Evolutionary conservation across 2,329 filamentous ascomycete species (phyloP).

Genomic region (Phialophora macrospora): DNA sequence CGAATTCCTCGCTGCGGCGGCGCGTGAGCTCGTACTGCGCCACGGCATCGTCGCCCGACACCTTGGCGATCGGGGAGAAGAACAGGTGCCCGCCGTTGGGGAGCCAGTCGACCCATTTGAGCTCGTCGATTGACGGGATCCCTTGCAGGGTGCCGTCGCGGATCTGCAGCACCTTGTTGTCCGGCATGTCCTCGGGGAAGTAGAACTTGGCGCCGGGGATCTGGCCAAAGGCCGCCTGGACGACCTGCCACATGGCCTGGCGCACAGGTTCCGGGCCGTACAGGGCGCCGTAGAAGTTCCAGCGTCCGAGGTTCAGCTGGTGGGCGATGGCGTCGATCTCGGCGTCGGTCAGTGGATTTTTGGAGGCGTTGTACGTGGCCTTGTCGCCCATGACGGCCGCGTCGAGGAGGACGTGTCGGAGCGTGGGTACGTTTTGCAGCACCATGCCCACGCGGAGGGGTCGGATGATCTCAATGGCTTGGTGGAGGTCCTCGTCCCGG

Average conservation of each 20-base stretch:
- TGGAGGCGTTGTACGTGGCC: slow-evolving; percentile 38
- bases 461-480: slow-evolving; percentile 48
- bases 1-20: slow-evolving; percentile 49
- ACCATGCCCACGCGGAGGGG: slow-evolving; percentile 48
- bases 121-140: slow-evolving; percentile 43
- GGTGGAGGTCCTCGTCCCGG: slow-evolving; percentile 55
- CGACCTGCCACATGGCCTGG: slow-evolving; percentile 45
- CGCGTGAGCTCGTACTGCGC: slow-evolving; percentile 52
- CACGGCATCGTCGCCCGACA: slow-evolving; percentile 55
- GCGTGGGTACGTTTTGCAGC: slow-evolving; percentile 56
- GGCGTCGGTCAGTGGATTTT: slow-evolving; percentile 47
- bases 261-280: slow-evolving; percentile 47
- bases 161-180: slow-evolving; percentile 43
- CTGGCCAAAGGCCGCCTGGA: slow-evolving; percentile 52
- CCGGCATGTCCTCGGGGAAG: slow-evolving; percentile 49
- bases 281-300: slow-evolving; percentile 59
- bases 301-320: slow-evolving; percentile 52
- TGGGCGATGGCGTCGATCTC: slow-evolving; percentile 51
- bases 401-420: slow-evolving; percentile 54
- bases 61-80: slow-evolving; percentile 59
- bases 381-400: slow-evolving; percentile 47
- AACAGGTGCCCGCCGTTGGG: slow-evolving; percentile 59
- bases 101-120: slow-evolving; percentile 57
- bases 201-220: slow-evolving; percentile 53
- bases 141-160: slow-evolving; percentile 39